Evolutionary conservation across 495 filamentous ascomycete species (phyloP).

Genomic region (Aspergillus haitiensis): DNA sequence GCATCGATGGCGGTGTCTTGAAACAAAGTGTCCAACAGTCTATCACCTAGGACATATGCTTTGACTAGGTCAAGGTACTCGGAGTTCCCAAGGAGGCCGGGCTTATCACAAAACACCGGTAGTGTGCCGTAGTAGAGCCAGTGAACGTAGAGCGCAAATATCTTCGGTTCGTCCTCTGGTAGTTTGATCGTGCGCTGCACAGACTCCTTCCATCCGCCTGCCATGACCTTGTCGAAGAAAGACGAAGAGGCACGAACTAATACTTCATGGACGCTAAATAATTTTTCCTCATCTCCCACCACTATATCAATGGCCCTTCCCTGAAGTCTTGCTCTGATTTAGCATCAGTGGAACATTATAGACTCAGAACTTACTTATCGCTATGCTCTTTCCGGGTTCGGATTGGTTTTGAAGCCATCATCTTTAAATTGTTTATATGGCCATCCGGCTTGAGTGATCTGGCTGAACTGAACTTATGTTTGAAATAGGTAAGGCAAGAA

Average conservation of each 20-base stretch:
- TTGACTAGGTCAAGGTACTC: slow-evolving; percentile 4
- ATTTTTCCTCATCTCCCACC: slow-evolving; percentile 2
- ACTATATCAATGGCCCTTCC: slow-evolving; percentile 1
- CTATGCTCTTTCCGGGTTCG: no score
- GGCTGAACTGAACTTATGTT: no score
- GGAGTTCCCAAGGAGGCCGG: not conserved
- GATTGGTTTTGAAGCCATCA: no score
- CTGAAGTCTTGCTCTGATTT: slow-evolving; percentile 1
- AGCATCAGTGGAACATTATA: not conserved
- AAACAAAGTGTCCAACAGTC: not conserved
- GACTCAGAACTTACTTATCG: no score
- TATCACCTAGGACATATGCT: slow-evolving; percentile 12
- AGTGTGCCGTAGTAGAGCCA: slow-evolving; percentile 15
- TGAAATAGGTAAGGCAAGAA: no score
- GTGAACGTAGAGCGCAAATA: slow-evolving; percentile 8
- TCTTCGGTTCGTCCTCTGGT: slow-evolving; percentile 7
- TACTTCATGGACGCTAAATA: slow-evolving; percentile 5
- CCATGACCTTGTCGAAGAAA: slow-evolving; percentile 9
- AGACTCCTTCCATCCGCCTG: slow-evolving; percentile 5
- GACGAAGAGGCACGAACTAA: slow-evolving; percentile 7
- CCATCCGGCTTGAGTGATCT: no score
- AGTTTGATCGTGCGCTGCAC: slow-evolving; percentile 5
- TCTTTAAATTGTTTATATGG: no score
- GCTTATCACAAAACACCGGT: not conserved
- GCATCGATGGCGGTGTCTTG: slow-evolving; percentile 2